Evolutionary conservation across 1,284 basidiomycete genomes (phyloP), one percentile per base, ranked within the genome.

Genomic region (Ustilago vetiveriae): DNA sequence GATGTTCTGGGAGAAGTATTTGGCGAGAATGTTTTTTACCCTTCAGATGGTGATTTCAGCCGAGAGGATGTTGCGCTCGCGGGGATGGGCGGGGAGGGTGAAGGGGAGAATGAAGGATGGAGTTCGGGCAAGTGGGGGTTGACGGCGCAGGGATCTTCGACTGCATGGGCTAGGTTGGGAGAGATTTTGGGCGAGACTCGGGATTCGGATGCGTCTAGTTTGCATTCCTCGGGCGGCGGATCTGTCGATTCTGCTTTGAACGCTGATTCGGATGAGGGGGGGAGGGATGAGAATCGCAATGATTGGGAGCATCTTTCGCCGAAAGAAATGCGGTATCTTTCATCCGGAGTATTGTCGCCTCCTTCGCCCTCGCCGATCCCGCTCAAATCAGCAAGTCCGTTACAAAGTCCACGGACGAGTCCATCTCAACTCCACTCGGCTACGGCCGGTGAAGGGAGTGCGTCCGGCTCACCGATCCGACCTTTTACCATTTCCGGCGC

Each of bases 1-100:
- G 85, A 85, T 56, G 82, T 86, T 16, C 78, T 86, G 4, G 82
- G 81, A 10, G 85, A 86, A 51, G 83, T 86, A n/a, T 85, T 86
- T 58, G 78, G 71, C 38, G 72, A 74, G 45, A 57, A 72, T 21
- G 53, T 65, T 30, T 55, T 58, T 49, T 52, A 67, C 36, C 55
- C 58, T 10, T 52, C 66, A 5, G 52, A 52, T 3, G n/a, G n/a
- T n/a, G n/a, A n/a, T n/a, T n/a, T n/a, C n/a, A n/a, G n/a, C n/a
- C n/a, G n/a, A n/a, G n/a, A n/a, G n/a, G n/a, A n/a, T n/a, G n/a
- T n/a, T n/a, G n/a, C n/a, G n/a, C n/a, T n/a, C n/a, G n/a, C n/a
- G n/a, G n/a, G n/a, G n/a, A n/a, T n/a, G n/a, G n/a, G n/a, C n/a
- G n/a, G n/a, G n/a, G n/a, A n/a, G n/a, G 36, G 8, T 37, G 17